Evolutionary conservation across 768 basidiomycete genomes (phyloP).

Genomic region (Amanita rimosa): DNA sequence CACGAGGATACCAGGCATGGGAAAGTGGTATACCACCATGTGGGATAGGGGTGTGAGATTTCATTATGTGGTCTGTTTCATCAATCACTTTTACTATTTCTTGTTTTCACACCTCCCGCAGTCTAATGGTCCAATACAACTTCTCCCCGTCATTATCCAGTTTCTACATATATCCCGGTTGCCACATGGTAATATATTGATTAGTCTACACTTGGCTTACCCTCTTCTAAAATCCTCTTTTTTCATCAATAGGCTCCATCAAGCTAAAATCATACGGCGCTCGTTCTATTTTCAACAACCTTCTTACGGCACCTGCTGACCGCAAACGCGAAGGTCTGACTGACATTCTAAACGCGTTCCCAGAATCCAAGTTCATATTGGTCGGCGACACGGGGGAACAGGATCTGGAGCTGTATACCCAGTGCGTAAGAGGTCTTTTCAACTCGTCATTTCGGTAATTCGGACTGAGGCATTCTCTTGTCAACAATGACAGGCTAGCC

Average conservation of each 20-base stretch:
- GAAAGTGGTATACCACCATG: slow-evolving; percentile 63
- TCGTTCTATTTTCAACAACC: slow-evolving; percentile 70
- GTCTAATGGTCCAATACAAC: slow-evolving; percentile 86
- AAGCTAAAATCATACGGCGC: slow-evolving; percentile 81
- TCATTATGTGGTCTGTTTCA: slow-evolving; percentile 72
- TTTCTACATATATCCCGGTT: slow-evolving; percentile 64
- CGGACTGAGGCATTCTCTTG: background rate
- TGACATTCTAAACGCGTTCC: slow-evolving; percentile 70
- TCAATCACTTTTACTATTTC: background rate
- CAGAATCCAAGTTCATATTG: slow-evolving; percentile 65
- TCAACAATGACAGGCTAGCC: slow-evolving; percentile 46
- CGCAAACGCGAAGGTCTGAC: slow-evolving; percentile 75
- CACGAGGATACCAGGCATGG: slow-evolving; percentile 73
- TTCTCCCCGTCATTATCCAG: slow-evolving; percentile 66
- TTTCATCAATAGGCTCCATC: slow-evolving; percentile 45
- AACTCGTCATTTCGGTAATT: background rate
- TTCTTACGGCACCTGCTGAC: slow-evolving; percentile 71
- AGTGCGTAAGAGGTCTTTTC: slow-evolving; percentile 24
- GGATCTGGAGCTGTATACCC: slow-evolving; percentile 83
- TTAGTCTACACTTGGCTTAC: background rate
- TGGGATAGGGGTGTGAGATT: slow-evolving; percentile 66
- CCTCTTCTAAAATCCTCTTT: background rate
- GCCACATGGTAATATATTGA: slow-evolving; percentile 45
- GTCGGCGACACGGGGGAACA: slow-evolving; percentile 94
- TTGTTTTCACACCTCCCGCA: slow-evolving; percentile 13